These are phyloP conservation scores for Rhodomyrtus tomentosa DNA, from an alignment of 345 rosid species.

Conservation along the genomic window DNA sequence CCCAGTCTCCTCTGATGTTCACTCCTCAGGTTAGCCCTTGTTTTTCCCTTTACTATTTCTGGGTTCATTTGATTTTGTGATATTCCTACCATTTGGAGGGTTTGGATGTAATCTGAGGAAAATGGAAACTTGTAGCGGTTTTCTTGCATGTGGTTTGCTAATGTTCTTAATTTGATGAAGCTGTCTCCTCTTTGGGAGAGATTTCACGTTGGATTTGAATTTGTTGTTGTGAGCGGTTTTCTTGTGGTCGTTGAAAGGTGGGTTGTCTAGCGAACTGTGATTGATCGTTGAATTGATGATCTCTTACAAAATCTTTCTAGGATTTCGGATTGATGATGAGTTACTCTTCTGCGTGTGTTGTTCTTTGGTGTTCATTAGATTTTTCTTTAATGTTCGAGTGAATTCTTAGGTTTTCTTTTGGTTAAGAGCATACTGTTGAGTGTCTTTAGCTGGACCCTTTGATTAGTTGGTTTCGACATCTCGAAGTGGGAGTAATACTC, in stretches of 20 bases:
- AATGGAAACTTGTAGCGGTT: background rate
- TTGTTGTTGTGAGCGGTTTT: background rate
- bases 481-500: background rate
- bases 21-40: constrained; percentile 64
- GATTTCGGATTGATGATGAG: background rate
- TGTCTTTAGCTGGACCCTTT: background rate
- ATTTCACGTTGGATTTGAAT: background rate
- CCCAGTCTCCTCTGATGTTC: constrained; percentile 82
- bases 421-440: background rate
- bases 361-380: background rate
- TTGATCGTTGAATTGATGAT: background rate
- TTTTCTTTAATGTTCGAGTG: background rate
- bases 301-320: background rate
- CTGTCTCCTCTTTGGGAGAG: background rate
- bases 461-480: background rate
- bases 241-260: background rate
- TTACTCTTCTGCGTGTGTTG: background rate
- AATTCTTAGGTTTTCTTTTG: background rate
- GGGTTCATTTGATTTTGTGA: background rate
- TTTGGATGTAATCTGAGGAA: background rate
- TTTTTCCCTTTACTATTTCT: background rate
- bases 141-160: background rate
- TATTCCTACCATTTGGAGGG: background rate
- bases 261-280: background rate
- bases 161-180: background rate